Conservation (phyloP, 2,329 filamentous ascomycete species). For the Aspergillus sp. region DNA sequence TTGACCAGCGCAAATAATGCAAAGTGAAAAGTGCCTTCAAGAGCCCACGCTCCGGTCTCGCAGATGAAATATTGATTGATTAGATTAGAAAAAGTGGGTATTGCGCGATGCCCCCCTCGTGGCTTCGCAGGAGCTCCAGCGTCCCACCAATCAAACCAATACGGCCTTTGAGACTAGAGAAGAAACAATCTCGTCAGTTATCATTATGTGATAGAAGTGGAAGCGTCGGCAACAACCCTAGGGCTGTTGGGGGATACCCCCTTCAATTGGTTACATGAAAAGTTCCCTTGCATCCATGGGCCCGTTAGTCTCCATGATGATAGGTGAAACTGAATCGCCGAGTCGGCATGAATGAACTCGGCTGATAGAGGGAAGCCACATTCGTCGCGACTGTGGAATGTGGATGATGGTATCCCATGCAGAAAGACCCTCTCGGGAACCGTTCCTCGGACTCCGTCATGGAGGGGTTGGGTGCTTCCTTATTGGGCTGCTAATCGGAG, state of each 20-base stretch:
- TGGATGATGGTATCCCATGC: background rate
- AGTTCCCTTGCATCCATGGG: background rate
- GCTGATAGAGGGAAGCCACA: background rate
- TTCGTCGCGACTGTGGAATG: background rate
- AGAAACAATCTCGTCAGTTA: background rate
- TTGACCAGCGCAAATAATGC: too few relatives aligned
- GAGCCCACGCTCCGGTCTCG: constrained; percentile 1
- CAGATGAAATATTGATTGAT: constrained; percentile 23
- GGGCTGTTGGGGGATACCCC: background rate
- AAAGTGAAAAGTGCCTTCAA: too few relatives aligned
- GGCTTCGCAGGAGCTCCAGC: constrained; percentile 5
- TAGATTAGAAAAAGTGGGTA: constrained; percentile 26
- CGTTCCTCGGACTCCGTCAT: constrained; percentile 7
- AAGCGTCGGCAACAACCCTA: background rate
- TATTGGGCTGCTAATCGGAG: background rate
- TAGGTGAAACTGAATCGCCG: background rate
- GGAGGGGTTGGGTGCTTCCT: background rate
- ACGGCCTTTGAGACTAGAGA: background rate
- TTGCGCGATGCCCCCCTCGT: constrained; percentile 18
- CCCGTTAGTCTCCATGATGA: background rate
- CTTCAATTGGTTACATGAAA: background rate
- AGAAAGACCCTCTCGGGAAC: background rate
- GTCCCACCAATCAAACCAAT: constrained; percentile 7
- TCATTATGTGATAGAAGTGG: background rate
- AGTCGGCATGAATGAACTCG: background rate